These are phyloP conservation scores for Smallanthus sonchifolius DNA, from an alignment of 129 eudicot species.

Conservation along the genomic window DNA sequence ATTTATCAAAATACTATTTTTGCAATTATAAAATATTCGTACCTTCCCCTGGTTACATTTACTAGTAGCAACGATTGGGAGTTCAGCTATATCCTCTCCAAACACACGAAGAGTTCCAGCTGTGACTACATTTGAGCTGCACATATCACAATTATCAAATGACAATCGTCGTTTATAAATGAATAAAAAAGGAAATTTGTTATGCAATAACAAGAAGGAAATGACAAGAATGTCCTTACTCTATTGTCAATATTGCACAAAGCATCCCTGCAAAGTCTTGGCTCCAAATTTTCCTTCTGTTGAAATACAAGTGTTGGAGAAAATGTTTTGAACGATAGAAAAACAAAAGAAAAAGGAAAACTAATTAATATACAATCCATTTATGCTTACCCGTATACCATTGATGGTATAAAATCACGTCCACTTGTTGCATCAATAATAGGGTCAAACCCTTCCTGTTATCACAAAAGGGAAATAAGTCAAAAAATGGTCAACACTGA, in stretches of 20 bases:
- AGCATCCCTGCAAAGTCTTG: constrained; percentile 92
- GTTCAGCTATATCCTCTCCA: constrained; percentile 83
- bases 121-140: constrained; percentile 79
- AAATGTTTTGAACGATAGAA: background rate
- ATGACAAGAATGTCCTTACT: constrained; percentile 43
- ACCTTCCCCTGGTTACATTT: constrained; percentile 82
- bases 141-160: constrained; percentile 15
- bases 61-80: constrained; percentile 89
- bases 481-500: background rate
- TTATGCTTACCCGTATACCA: constrained; percentile 85
- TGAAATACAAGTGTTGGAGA: background rate
- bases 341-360: background rate
- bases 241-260: constrained; percentile 78
- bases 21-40: constrained; percentile 6
- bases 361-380: background rate
- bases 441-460: constrained; percentile 84
- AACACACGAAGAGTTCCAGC: constrained; percentile 82
- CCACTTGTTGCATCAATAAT: constrained; percentile 78
- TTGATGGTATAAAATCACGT: constrained; percentile 80
- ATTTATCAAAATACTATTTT: background rate
- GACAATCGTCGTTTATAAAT: background rate
- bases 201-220: background rate
- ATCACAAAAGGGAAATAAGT: background rate
- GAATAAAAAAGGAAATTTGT: background rate
- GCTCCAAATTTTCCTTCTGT: constrained; percentile 79